Evolutionary conservation across 306 rosid species (phyloP).

Genomic region (Macrotyloma uniflorum): DNA sequence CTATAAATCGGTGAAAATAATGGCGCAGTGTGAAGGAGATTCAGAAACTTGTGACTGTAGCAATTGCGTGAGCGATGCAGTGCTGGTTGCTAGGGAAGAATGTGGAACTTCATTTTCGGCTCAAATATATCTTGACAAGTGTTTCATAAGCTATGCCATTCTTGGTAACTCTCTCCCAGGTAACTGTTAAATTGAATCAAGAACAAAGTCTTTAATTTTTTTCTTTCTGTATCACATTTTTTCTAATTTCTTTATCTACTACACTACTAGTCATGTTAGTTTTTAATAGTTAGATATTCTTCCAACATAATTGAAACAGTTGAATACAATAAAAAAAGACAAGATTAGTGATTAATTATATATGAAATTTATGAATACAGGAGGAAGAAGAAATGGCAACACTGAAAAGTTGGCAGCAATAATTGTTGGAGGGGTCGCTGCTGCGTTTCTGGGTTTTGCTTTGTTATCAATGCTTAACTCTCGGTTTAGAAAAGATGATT

Average conservation of each 20-base stretch:
- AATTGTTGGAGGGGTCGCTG: slow-evolving; percentile 66
- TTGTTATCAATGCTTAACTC: slow-evolving; percentile 51
- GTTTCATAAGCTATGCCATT: slow-evolving; percentile 53
- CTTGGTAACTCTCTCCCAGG: slow-evolving; percentile 33
- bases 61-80: slow-evolving; percentile 61
- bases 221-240: too few species aligned
- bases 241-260: too few species aligned
- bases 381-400: slow-evolving; percentile 18
- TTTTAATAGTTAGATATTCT: too few species aligned
- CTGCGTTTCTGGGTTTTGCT: slow-evolving; percentile 46
- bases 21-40: slow-evolving; percentile 72
- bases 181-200: slow-evolving; percentile 27
- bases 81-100: slow-evolving; percentile 48
- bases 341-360: background rate
- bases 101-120: slow-evolving; percentile 56
- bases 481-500: slow-evolving; percentile 56
- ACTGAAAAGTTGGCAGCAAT: slow-evolving; percentile 52
- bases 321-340: too few species aligned
- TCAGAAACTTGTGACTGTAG: slow-evolving; percentile 60
- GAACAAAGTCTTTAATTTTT: too few species aligned
- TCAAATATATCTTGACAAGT: slow-evolving; percentile 59
- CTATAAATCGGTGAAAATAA: slow-evolving; percentile 48
- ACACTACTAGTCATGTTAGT: too few species aligned
- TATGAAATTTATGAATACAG: slow-evolving; percentile 29
- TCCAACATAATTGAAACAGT: too few species aligned